Evolutionary conservation across 116 monocot genomes (phyloP), one percentile per base, ranked within the genome.

Genomic region (Dioscorea cayenensis): DNA sequence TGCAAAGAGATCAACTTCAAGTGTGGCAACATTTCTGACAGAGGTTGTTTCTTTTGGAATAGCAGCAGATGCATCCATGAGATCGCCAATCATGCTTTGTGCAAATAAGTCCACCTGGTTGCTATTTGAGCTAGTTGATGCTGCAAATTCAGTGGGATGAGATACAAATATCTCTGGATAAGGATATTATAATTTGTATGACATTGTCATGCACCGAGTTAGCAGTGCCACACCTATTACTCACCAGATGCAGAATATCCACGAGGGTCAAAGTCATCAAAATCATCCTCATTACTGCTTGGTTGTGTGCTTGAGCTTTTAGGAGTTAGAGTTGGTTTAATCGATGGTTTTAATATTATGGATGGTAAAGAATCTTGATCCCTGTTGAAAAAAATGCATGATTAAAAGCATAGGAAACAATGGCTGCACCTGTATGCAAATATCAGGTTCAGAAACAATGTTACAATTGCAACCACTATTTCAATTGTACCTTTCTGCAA

Each of bases 211-310:
- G 43, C 43, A 43, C 43, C 43, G 6, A 8, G 43, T 43, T 43
- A 0, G 17, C 59, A 59, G 21, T 59, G 9, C 2, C 20, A 66
- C 17, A 60, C 5, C 37, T 36, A 69, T 52, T 51, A 81, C 83
- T 69, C 32, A 92, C 96, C 88, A 52, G 83, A 18, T 80, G 65
- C 75, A 66, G 92, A 78, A 61, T 82, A 87, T 55, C 90, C 92
- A 22, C 97, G 87, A 66, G 97, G 97, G 66, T 97, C 90, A 77
- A 97, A 97, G 75, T 97, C 90, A 70, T 92, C 93, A 83, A 91
- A 86, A 60, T 96, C 92, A 76, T 97, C 90, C 17, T 81, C 90
- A 38, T 25, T 65, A 36, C 11, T 51, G 19, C 28, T 75, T 69
- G 72, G 63, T 55, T 78, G 71, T 11, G 70, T 9, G 73, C 16